These are phyloP conservation scores for Delphinella strobiligena DNA, from an alignment of 2,329 filamentous ascomycete species.

Conservation along the genomic window DNA sequence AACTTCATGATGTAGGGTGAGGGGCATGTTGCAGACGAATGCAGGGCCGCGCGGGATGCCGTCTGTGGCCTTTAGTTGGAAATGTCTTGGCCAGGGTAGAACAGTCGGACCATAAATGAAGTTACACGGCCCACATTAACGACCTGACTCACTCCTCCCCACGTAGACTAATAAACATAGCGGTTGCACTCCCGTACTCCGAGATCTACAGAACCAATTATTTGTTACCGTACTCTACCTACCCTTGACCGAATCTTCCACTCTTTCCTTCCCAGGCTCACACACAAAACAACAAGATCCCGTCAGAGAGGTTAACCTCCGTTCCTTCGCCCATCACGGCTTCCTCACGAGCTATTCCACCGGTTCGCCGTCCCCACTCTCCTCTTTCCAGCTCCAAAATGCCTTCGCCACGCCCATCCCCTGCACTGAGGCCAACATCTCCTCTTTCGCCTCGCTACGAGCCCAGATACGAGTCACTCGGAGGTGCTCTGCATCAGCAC, in stretches of 20 bases:
- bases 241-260: not conserved
- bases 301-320: not conserved
- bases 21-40: no score
- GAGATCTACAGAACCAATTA: not conserved
- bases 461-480: conserved; percentile 19
- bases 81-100: no score
- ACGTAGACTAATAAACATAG: no score
- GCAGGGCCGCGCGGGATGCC: no score
- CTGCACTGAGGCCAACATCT: conserved; percentile 20
- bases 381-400: conserved; percentile 11
- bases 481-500: conserved; percentile 18
- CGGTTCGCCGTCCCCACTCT: not conserved
- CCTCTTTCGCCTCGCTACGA: conserved; percentile 22
- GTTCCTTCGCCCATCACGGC: not conserved
- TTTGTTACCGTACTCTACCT: not conserved
- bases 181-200: not conserved
- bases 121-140: not conserved
- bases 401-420: conserved; percentile 22
- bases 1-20: no score
- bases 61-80: no score
- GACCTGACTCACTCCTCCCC: not conserved
- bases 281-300: not conserved
- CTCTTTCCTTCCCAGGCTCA: not conserved
- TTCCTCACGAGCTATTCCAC: not conserved
- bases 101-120: not conserved